Evolutionary conservation across 805 yeast species (phyloP), one percentile per base, ranked within the genome.

Genomic region (Saccharomycopsis vini): DNA sequence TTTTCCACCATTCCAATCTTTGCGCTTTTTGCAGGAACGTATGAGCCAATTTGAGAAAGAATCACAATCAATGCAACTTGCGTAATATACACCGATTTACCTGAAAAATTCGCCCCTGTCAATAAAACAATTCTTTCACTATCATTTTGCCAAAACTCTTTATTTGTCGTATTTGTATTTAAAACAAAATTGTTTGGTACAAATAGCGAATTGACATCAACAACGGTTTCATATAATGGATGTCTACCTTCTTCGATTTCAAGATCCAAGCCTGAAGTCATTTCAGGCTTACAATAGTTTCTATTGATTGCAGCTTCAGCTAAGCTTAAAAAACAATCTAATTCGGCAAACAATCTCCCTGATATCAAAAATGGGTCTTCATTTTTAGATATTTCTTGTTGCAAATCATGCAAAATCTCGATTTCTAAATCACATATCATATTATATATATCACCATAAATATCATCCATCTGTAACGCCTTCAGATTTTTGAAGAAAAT

Each of bases 21-120:
- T 1, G 83, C 83, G 1, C 54, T 49, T 3, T 68, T 63, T 18
- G 90, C 86, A 1, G 95, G 90, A 2, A 85, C 70, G 55, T 66
- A 82, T 51, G 84, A 72, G 0, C 95, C 95, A 3, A 82, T 66
- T 57, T 84, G 95, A 1, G 81, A 75, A 80, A 84, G 72, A 5
- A 84, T 72, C 6, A 74, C 76, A 6, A 75, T 63, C n/a, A 85
- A 59, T 0, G 90, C 94, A 7, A 81, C 69, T 50, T 82, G 87
- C 39, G 83, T 71, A 15, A 81, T 84, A 53, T 77, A 78, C 1
- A 87, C 77, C 5, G 88, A 79, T 56, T 84, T 84, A 3, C 95
- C 95, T 12, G 94, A 92, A 87, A 82, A 81, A 52, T 83, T 84
- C 0, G 92, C 90, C 0, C 94, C 95, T 0, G 94, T 83, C 19